Conservation (phyloP, 129 eudicot species). For the Helianthus tuberosus region DNA sequence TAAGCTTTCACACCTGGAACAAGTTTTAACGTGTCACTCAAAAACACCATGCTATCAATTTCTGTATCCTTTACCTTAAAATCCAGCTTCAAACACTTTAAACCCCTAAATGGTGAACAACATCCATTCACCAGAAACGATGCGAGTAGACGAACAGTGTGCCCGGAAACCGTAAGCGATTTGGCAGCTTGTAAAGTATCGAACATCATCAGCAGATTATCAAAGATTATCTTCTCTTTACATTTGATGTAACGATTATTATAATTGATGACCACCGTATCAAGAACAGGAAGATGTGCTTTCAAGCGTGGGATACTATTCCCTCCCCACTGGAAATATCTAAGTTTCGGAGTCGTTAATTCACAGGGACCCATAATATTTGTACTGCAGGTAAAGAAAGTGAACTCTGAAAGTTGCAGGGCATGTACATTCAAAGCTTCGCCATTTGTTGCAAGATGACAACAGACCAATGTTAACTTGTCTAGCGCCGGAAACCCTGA, state of each 20-base stretch:
- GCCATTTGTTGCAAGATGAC: neutral
- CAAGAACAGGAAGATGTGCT: slow-evolving; percentile 18
- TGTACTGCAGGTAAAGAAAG: neutral
- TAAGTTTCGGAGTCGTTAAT: slow-evolving; percentile 7
- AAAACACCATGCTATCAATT: no score
- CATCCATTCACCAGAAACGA: neutral
- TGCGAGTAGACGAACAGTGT: neutral
- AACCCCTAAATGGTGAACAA: neutral
- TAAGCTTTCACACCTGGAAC: neutral
- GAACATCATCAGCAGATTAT: neutral
- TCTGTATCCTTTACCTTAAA: neutral
- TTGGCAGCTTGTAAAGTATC: neutral
- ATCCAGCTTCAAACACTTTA: slow-evolving; percentile 22
- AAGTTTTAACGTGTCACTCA: neutral
- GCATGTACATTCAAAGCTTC: neutral
- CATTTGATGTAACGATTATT: neutral
- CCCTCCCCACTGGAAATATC: neutral
- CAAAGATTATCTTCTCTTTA: slow-evolving; percentile 1
- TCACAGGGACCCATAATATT: neutral
- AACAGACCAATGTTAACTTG: neutral
- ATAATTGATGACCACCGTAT: neutral
- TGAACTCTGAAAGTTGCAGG: neutral
- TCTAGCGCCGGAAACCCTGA: slow-evolving; percentile 19
- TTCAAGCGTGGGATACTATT: neutral
- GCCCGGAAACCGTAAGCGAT: neutral